These are phyloP conservation scores for Thermoascus crustaceus DNA, from an alignment of 2,329 filamentous ascomycete species.

Conservation along the genomic window DNA sequence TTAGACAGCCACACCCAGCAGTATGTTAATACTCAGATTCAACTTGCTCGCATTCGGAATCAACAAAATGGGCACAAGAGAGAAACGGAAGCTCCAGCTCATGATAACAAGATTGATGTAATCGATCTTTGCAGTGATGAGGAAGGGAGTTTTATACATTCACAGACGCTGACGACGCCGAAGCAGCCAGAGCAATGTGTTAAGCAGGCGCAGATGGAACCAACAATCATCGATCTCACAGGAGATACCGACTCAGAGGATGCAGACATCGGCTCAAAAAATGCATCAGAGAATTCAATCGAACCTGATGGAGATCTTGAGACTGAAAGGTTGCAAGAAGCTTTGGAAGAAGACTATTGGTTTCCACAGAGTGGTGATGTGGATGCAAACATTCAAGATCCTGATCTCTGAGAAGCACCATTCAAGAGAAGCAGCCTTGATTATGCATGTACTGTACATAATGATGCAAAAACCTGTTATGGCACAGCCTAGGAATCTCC, in stretches of 20 bases:
- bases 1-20: slow-evolving; percentile 13
- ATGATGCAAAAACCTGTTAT: too few species aligned
- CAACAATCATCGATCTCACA: slow-evolving; percentile 21
- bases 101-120: slow-evolving; percentile 2
- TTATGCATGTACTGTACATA: too few species aligned
- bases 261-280: not conserved
- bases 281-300: not conserved
- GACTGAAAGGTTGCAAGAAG: slow-evolving; percentile 10
- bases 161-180: slow-evolving; percentile 5
- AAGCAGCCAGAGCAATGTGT: too few species aligned
- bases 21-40: slow-evolving; percentile 16
- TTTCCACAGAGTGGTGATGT: slow-evolving; percentile 27
- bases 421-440: too few species aligned
- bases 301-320: not conserved
- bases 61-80: slow-evolving; percentile 14
- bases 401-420: slow-evolving; percentile 6
- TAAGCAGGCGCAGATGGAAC: slow-evolving; percentile 5
- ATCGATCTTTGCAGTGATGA: slow-evolving; percentile 15
- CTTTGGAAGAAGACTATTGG: slow-evolving; percentile 30
- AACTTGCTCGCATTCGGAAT: slow-evolving; percentile 23
- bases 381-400: slow-evolving; percentile 21
- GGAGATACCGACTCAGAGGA: slow-evolving; percentile 15
- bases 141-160: not conserved
- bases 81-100: slow-evolving; percentile 5
- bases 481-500: too few species aligned